phyloP scores from a whole-genome alignment of 345 rosid species.

The Draba incana region DNA sequence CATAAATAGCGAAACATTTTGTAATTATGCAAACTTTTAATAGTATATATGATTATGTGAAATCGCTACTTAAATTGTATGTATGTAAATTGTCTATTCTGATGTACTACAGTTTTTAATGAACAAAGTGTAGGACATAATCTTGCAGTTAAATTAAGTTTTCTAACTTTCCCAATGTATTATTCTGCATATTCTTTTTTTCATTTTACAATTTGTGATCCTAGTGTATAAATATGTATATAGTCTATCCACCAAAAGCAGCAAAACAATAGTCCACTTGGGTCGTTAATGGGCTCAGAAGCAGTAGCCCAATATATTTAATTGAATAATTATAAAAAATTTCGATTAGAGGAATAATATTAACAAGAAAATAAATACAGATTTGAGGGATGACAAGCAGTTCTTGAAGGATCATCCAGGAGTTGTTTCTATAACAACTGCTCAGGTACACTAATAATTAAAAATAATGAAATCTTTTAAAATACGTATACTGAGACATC shows the following conservation, averaged over 20 bases:
- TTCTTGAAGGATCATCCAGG: slow-evolving; percentile 68
- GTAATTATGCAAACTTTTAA: not conserved
- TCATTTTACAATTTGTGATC: too few species aligned
- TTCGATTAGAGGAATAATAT: not conserved
- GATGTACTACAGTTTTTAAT: too few species aligned
- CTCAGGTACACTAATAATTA: slow-evolving; percentile 48
- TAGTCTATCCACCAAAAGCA: not conserved
- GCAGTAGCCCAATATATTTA: not conserved
- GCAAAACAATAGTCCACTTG: not conserved
- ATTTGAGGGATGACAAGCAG: slow-evolving; percentile 68
- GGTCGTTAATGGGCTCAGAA: not conserved
- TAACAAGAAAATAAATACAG: slow-evolving; percentile 40
- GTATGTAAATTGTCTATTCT: too few species aligned
- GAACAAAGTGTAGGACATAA: too few species aligned
- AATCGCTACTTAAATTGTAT: not conserved
- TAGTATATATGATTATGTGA: not conserved
- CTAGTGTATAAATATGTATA: not conserved
- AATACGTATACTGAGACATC: not conserved
- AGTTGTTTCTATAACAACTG: slow-evolving; percentile 60
- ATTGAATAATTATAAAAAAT: not conserved
- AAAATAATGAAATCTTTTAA: not conserved
- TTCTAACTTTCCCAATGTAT: too few species aligned
- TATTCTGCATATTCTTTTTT: too few species aligned
- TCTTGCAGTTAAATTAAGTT: too few species aligned
- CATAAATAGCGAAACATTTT: not conserved